These are phyloP conservation scores for Fusarium nelsonii DNA, from an alignment of 2,329 filamentous ascomycete genomes.

Conservation along the genomic window DNA sequence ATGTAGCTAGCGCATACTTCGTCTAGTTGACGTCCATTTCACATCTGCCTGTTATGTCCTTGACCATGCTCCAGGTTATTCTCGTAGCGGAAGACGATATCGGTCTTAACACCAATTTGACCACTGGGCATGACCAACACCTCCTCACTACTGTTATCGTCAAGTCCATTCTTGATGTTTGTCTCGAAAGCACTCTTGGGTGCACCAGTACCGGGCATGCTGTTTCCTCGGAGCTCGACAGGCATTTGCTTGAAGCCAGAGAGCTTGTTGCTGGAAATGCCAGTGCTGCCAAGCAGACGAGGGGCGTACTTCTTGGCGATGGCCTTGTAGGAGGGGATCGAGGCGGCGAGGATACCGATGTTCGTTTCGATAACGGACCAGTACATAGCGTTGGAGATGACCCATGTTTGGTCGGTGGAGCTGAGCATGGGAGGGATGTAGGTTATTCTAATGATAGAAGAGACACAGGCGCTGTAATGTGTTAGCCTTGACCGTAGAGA, in stretches of 20 bases:
- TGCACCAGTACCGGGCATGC: background rate
- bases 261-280: conserved; percentile 29
- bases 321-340: conserved; percentile 33
- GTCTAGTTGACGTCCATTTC: accelerated
- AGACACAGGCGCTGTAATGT: conserved; percentile 14
- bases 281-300: conserved; percentile 29
- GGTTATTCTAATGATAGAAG: conserved; percentile 34
- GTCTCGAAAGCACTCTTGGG: conserved; percentile 24
- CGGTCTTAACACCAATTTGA: conserved; percentile 32
- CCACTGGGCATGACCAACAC: conserved; percentile 17
- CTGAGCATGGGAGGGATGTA: conserved; percentile 38
- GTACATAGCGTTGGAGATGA: conserved; percentile 34
- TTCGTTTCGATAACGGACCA: conserved; percentile 39
- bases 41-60: background rate
- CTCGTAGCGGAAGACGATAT: conserved; percentile 25
- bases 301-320: conserved; percentile 36
- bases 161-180: conserved; percentile 10
- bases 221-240: conserved; percentile 18
- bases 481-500: background rate
- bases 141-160: conserved; percentile 32
- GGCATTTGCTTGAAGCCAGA: conserved; percentile 39
- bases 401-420: conserved; percentile 30
- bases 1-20: background rate
- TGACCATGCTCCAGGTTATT: background rate
- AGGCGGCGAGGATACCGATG: conserved; percentile 36